Base-by-base conservation (phyloP, 2,329 filamentous ascomycete genomes). In the Fusarium udum region DNA sequence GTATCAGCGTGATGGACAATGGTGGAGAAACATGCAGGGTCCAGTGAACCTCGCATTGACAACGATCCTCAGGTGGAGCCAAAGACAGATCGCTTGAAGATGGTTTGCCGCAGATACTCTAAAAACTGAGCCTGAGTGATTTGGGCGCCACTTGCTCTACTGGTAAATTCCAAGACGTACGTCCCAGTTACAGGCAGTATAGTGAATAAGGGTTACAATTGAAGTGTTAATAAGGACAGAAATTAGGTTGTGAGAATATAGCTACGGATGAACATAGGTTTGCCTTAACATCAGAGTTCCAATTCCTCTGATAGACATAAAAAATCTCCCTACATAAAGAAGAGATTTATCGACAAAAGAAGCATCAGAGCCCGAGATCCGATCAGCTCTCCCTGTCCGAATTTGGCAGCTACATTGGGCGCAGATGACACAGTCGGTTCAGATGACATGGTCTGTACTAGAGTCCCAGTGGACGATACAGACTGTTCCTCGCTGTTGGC, bases 181-280 rank as follows among this genome's bases (percentile, higher is more conserved):
- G 16, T 8, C 11, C 22, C 13, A 6, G 5, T 2, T 32, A 3
- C 22, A 24, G 14, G 26, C 20, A 12, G 6, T 22, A 16, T 0
- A 31, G 4, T 22, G 6, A 11, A 7, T 3, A 12, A 22, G 1
- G 13, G 20, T 4, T 22, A 3, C 8, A 22, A 3, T 46, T 15
- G 2, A 22, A 22, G 5, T 26, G 4, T 11, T 26, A 4, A 10
- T 20, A 32, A 13, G 2, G 0, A n/a, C 16, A 15, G 20, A 8
- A 1, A 48, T 6, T 13, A n/a, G 22, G 10, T 6, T 12, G 4
- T 32, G 4, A n/a, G 3, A 6, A 31, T 24, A 22, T 6, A 16
- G 7, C 14, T 2, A 31, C 4, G 10, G 20, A 31, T 31, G 2
- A 22, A 16, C 5, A 48, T n/a, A 4, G 3, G 8, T 16, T 31